Evolutionary conservation across 1,139 yeast genomes (phyloP).

Genomic region (Wickerhamiella pararugosa): DNA sequence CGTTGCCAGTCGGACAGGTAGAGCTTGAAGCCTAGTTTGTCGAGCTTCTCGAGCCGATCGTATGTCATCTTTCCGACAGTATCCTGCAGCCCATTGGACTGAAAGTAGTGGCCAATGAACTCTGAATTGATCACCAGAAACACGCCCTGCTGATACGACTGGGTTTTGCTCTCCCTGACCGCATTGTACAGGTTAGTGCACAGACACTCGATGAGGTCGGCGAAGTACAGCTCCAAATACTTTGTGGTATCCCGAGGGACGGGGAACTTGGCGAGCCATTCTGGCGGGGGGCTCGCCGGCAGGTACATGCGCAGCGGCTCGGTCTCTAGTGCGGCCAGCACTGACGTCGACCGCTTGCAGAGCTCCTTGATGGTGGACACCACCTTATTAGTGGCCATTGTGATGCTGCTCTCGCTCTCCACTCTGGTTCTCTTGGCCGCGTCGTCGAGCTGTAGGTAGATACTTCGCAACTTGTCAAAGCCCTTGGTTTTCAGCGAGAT

Average conservation of each 20-base stretch:
- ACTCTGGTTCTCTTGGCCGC: conserved; percentile 10
- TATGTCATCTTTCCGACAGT: conserved; percentile 39
- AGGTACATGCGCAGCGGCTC: conserved; percentile 14
- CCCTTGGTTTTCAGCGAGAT: conserved; percentile 9
- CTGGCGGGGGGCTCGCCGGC: conserved; percentile 12
- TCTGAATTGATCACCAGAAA: conserved; percentile 58
- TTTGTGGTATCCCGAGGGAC: conserved; percentile 13
- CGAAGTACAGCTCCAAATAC: conserved; percentile 12
- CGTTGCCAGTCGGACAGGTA: conserved; percentile 76
- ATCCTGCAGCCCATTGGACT: conserved; percentile 40
- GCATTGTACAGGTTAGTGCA: conserved; percentile 7
- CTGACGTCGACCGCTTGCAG: conserved; percentile 47
- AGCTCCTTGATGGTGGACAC: conserved; percentile 55
- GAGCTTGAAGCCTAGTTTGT: conserved; percentile 59
- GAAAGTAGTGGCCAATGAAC: conserved; percentile 58
- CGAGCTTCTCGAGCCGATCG: conserved; percentile 50
- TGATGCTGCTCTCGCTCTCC: conserved; percentile 14
- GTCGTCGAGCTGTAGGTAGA: conserved; percentile 10
- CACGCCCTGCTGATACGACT: conserved; percentile 38
- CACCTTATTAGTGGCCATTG: conserved; percentile 14
- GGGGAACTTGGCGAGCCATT: conserved; percentile 13
- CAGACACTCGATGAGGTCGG: conserved; percentile 14
- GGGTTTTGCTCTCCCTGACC: conserved; percentile 8
- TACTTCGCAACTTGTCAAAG: conserved; percentile 7
- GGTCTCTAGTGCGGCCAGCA: conserved; percentile 12